Evolutionary conservation across 345 rosid species (phyloP).

Genomic region (Firmiana major): DNA sequence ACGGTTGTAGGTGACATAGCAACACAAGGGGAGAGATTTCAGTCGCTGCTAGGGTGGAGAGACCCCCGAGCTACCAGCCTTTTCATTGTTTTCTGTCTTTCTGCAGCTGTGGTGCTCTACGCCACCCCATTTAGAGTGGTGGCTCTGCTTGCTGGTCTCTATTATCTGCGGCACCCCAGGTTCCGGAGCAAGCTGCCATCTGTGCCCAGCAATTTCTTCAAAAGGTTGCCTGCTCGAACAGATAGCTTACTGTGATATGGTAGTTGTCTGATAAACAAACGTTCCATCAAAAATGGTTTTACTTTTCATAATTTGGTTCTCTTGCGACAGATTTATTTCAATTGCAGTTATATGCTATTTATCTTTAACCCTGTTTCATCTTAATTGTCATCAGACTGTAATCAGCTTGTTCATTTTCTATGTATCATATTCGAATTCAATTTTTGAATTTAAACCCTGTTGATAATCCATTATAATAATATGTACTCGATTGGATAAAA

Average conservation of each 20-base stretch:
- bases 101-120: slow-evolving; percentile 68
- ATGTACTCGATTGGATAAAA: too few species aligned
- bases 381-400: neutral
- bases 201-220: slow-evolving; percentile 79
- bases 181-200: slow-evolving; percentile 82
- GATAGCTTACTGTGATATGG: slow-evolving; percentile 55
- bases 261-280: too few species aligned
- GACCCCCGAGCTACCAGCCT: slow-evolving; percentile 81
- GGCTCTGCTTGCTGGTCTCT: slow-evolving; percentile 52
- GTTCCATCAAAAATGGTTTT: neutral
- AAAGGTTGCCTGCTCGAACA: slow-evolving; percentile 61
- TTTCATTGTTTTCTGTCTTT: slow-evolving; percentile 61
- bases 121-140: slow-evolving; percentile 58
- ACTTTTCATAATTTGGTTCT: neutral
- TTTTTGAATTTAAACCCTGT: too few species aligned
- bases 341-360: neutral
- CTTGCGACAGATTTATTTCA: neutral
- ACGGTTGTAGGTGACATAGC: slow-evolving; percentile 78
- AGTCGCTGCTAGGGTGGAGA: slow-evolving; percentile 69
- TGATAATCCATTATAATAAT: too few species aligned
- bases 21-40: slow-evolving; percentile 78
- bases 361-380: neutral
- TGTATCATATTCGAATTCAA: too few species aligned
- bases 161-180: slow-evolving; percentile 71
- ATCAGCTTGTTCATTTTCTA: too few species aligned